Evolutionary conservation across 2,329 filamentous ascomycete species (phyloP), one percentile per base, ranked within the genome.

Genomic region (Paecilomyces fulvus): DNA sequence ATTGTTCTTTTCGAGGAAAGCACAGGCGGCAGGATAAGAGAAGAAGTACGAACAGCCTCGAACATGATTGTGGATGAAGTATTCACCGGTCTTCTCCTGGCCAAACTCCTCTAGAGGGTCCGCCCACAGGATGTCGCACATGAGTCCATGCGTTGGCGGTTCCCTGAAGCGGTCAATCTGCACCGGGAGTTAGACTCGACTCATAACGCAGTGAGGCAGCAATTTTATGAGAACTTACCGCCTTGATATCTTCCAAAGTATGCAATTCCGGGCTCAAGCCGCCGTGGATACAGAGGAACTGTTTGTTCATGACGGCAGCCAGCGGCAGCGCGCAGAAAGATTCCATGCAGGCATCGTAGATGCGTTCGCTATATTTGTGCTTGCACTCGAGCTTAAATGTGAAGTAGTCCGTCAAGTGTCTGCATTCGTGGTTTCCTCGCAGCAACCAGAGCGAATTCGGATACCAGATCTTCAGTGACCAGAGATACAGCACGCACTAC

Each of bases 311-410:
- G 64, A 99, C 87, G 28, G 94, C 94, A 56, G 94, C 94, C 65
- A 99, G 80, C 30, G 94, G 94, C 61, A 99, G 79, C 61, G 88
- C 83, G 78, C 94, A 99, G 81, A 99, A 99, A 0, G 94, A 95
- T 63, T 99, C 92, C 85, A 96, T 95, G 78, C 94, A 97, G 56
- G 94, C 92, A 69, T 99, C 92, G 73, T 99, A 99, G 58, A 99
- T 83, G 61, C 83, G 83, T 77, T 97, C 94, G 31, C 90, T 96
- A 77, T 99, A 99, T 76, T 99, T 99, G 83, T 99, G 94, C 79
- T 96, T 96, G 82, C 94, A 99, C 75, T 99, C 94, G 57, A 99
- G 86, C 81, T 99, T 97, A 81, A 99, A 99, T 59, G 94, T 99
- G 78, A 99, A 99, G 81, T 99, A 99, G 73, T 99, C 94, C 57